Evolutionary conservation across 768 basidiomycete genomes (phyloP).

Genomic region (Rhizopogon sp.): DNA sequence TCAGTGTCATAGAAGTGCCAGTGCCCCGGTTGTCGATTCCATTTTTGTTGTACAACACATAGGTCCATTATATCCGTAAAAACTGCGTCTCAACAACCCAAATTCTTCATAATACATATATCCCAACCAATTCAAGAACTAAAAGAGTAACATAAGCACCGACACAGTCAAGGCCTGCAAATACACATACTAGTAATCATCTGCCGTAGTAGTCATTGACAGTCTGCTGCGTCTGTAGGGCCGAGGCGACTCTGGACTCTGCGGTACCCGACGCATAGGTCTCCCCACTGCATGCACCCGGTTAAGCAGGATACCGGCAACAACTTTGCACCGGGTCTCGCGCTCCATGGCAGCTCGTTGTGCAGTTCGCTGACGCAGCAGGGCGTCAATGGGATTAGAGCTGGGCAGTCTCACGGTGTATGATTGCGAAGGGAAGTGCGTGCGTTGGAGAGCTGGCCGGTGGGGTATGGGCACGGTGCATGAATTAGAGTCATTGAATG

Average conservation of each 20-base stretch:
- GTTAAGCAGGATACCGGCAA: constrained; percentile 55
- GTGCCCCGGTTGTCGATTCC: no score
- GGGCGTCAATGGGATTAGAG: constrained; percentile 14
- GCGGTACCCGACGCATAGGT: constrained; percentile 42
- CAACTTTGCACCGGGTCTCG: constrained; percentile 43
- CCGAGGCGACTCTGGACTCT: constrained; percentile 23
- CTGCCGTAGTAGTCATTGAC: constrained; percentile 45
- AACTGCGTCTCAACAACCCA: no score
- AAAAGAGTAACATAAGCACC: background rate
- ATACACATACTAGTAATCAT: constrained; percentile 24
- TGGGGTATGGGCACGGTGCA: constrained; percentile 8
- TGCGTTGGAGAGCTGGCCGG: constrained; percentile 18
- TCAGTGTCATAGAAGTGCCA: no score
- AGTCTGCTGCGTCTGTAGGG: constrained; percentile 50
- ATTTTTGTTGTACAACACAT: no score
- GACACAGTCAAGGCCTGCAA: background rate
- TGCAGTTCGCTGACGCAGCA: constrained; percentile 27
- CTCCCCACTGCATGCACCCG: constrained; percentile 48
- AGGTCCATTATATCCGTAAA: no score
- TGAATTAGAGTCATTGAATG: constrained; percentile 21
- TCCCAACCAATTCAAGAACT: background rate
- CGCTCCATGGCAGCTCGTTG: constrained; percentile 29
- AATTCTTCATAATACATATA: no score
- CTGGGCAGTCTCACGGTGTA: constrained; percentile 21
- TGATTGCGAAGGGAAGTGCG: constrained; percentile 23